Conservation (phyloP, 176 grass and related monocot species). For the Urochloa ruziziensis region DNA sequence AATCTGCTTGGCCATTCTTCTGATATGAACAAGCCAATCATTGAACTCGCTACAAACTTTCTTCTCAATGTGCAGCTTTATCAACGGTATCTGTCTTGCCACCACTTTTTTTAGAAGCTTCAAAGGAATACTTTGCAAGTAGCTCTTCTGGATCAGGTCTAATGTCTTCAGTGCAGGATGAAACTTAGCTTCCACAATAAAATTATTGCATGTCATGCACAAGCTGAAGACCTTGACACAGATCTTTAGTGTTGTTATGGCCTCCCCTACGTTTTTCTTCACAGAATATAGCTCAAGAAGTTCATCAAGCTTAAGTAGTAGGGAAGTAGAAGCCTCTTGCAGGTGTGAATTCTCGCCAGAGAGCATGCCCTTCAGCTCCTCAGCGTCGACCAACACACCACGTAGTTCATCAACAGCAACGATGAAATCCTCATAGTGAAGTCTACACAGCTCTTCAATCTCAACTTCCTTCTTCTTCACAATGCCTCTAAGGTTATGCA, state of each 20-base stretch:
- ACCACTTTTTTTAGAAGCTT: constrained; percentile 65
- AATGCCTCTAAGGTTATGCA: constrained; percentile 67
- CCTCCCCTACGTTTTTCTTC: constrained; percentile 73
- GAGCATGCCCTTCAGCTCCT: constrained; percentile 72
- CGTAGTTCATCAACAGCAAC: constrained; percentile 79
- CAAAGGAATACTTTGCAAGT: constrained; percentile 64
- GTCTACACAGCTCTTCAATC: constrained; percentile 84
- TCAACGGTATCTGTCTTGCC: constrained; percentile 60
- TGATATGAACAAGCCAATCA: constrained; percentile 86
- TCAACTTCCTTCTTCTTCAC: constrained; percentile 91
- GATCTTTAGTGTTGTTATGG: constrained; percentile 68
- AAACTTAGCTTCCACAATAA: constrained; percentile 64
- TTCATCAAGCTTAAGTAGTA: constrained; percentile 57
- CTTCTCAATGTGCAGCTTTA: constrained; percentile 86
- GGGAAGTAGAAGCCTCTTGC: constrained; percentile 35
- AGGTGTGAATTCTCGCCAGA: constrained; percentile 52
- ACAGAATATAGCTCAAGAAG: constrained; percentile 60
- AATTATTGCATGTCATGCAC: constrained; percentile 64
- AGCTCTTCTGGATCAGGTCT: constrained; percentile 64
- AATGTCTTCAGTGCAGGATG: constrained; percentile 79
- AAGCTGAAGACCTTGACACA: constrained; percentile 60
- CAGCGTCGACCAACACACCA: constrained; percentile 76
- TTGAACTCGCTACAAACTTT: constrained; percentile 84
- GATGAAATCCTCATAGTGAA: constrained; percentile 96
- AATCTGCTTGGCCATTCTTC: constrained; percentile 69